A percentile compares a stretch with the other conserved stretches of the same genome.
These are phyloP conservation scores for Pochonia chlamydosporia DNA, from an alignment of 2,329 filamentous ascomycete species.

Conservation along the genomic window DNA sequence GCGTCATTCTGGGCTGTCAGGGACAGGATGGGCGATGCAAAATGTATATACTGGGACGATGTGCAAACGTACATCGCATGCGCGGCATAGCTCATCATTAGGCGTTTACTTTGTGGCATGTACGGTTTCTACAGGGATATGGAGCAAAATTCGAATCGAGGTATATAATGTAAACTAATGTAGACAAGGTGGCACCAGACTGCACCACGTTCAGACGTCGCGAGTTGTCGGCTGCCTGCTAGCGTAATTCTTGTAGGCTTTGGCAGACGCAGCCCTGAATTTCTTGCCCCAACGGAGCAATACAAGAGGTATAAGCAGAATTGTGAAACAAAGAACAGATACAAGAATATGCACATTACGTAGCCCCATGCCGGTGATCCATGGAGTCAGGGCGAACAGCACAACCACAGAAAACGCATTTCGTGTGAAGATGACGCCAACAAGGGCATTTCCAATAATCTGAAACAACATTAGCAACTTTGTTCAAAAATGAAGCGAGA, in stretches of 20 bases:
- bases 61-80: neutral
- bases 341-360: constrained; percentile 10
- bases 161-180: too few species aligned
- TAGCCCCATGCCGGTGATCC: constrained; percentile 18
- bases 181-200: too few species aligned
- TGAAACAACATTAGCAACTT: constrained; percentile 4
- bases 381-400: constrained; percentile 15
- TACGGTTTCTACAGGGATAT: too few species aligned
- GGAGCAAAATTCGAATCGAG: too few species aligned
- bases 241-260: constrained; percentile 6
- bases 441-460: constrained; percentile 19
- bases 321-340: constrained; percentile 2
- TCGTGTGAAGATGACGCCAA: constrained; percentile 17
- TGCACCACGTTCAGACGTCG: neutral
- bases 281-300: constrained; percentile 12
- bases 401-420: constrained; percentile 17
- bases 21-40: neutral
- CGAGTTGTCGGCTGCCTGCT: constrained; percentile 9
- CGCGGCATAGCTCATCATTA: too few species aligned
- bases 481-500: neutral
- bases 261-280: constrained; percentile 6
- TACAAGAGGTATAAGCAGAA: constrained; percentile 8
- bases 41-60: constrained; percentile 7
- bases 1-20: constrained; percentile 6
- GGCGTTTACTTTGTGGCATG: too few species aligned